Percentiles rank a stretch among this genome's conserved stretches.
These are phyloP conservation scores for Ceratobasidium theobromae DNA, from an alignment of 1,284 basidiomycete genomes.

Conservation along the genomic window DNA sequence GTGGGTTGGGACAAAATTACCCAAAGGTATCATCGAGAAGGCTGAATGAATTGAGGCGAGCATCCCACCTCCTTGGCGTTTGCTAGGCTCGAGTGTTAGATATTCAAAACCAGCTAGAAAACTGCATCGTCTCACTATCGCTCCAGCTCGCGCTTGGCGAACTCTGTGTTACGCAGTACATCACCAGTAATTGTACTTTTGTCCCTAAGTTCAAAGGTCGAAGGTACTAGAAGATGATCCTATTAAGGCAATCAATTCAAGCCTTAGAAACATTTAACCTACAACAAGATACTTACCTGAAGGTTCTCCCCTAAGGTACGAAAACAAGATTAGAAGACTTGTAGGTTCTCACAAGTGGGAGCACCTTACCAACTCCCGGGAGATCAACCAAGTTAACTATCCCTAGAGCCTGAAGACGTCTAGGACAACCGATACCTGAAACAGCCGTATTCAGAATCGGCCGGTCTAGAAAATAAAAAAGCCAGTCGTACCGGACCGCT, in stretches of 20 bases:
- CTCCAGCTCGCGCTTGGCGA: constrained; percentile 36
- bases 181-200: constrained; percentile 40
- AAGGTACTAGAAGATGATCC: constrained; percentile 35
- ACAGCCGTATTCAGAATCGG: neutral
- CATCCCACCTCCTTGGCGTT: constrained; percentile 27
- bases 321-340: neutral
- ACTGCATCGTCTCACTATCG: constrained; percentile 39
- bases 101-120: neutral
- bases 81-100: neutral
- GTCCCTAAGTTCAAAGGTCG: constrained; percentile 39
- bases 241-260: neutral
- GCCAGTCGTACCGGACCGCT: constrained; percentile 31
- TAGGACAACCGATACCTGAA: constrained; percentile 32
- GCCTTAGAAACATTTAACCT: neutral
- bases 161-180: constrained; percentile 38
- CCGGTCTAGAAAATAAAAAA: neutral
- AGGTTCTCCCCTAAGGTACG: constrained; percentile 32
- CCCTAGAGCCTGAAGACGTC: constrained; percentile 21
- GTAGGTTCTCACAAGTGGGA: neutral
- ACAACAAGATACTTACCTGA: constrained; percentile 28
- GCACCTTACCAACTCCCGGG: constrained; percentile 32
- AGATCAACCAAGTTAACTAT: constrained; percentile 31
- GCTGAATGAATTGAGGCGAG: constrained; percentile 36
- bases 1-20: constrained; percentile 1
- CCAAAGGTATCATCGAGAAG: constrained; percentile 33